These are phyloP conservation scores for Starmerella geochares DNA, from an alignment of 805 yeast species.

Conservation along the genomic window DNA sequence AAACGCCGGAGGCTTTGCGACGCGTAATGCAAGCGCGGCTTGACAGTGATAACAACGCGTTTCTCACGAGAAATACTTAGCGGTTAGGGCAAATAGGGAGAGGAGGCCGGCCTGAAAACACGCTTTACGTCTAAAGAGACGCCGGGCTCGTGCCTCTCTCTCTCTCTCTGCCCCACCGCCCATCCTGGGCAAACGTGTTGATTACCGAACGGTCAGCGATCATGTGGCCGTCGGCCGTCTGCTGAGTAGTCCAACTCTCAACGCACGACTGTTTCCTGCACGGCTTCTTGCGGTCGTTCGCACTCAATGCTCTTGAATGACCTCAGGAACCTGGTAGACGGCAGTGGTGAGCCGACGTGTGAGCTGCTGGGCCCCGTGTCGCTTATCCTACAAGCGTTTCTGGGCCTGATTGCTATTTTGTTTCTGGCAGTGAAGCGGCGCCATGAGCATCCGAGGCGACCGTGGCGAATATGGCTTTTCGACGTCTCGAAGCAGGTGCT, in stretches of 20 bases:
- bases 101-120: too few species aligned
- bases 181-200: background rate
- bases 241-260: too few species aligned
- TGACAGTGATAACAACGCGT: background rate
- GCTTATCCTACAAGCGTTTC: slow-evolving; percentile 56
- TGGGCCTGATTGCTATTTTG: slow-evolving; percentile 69
- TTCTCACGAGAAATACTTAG: background rate
- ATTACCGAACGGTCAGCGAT: background rate
- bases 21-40: background rate
- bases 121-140: too few species aligned
- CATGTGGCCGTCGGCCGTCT: background rate
- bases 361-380: slow-evolving; percentile 79
- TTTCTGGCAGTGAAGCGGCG: slow-evolving; percentile 65
- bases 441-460: slow-evolving; percentile 75
- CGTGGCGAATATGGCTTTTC: slow-evolving; percentile 78
- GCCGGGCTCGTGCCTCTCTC: too few species aligned
- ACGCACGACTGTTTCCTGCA: background rate
- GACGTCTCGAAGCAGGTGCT: slow-evolving; percentile 84
- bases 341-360: slow-evolving; percentile 34
- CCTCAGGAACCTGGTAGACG: background rate
- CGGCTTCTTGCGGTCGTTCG: background rate
- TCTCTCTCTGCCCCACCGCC: too few species aligned
- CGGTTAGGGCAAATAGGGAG: background rate
- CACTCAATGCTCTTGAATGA: background rate
- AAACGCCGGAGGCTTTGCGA: background rate